phyloP scores from a whole-genome alignment of 1,139 yeast species.

The Dujonia santamariae region DNA sequence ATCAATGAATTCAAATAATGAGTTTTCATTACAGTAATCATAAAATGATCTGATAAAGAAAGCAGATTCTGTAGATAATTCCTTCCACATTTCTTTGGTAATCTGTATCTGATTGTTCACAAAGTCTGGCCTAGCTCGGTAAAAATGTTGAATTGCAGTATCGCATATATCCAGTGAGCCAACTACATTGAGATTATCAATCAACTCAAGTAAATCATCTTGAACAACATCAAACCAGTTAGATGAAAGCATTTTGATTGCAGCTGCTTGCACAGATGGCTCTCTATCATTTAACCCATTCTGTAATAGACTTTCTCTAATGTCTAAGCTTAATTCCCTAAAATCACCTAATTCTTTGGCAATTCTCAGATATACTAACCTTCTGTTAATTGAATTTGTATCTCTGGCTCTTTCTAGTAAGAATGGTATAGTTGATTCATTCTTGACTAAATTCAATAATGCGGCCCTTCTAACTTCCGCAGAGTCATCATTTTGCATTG shows the following conservation, averaged over 20 bases:
- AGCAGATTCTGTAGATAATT: constrained; percentile 70
- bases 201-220: constrained; percentile 67
- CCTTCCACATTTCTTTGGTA: constrained; percentile 61
- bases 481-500: constrained; percentile 74
- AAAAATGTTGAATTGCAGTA: constrained; percentile 61
- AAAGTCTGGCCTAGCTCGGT: constrained; percentile 60
- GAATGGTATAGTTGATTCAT: constrained; percentile 50
- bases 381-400: constrained; percentile 64
- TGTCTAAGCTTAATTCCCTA: constrained; percentile 50
- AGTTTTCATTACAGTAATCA: constrained; percentile 56
- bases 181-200: constrained; percentile 68
- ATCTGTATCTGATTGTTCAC: constrained; percentile 52
- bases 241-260: constrained; percentile 63
- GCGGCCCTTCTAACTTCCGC: constrained; percentile 92
- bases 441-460: constrained; percentile 62
- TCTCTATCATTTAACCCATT: constrained; percentile 94
- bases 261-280: constrained; percentile 65
- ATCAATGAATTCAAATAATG: constrained; percentile 59
- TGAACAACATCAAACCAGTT: constrained; percentile 72
- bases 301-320: constrained; percentile 62
- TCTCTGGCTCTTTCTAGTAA: constrained; percentile 84
- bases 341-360: constrained; percentile 70
- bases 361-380: constrained; percentile 67
- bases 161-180: constrained; percentile 60
- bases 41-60: constrained; percentile 69